Base-by-base conservation (phyloP, 139 green algal species). In the Volvox africanus region DNA sequence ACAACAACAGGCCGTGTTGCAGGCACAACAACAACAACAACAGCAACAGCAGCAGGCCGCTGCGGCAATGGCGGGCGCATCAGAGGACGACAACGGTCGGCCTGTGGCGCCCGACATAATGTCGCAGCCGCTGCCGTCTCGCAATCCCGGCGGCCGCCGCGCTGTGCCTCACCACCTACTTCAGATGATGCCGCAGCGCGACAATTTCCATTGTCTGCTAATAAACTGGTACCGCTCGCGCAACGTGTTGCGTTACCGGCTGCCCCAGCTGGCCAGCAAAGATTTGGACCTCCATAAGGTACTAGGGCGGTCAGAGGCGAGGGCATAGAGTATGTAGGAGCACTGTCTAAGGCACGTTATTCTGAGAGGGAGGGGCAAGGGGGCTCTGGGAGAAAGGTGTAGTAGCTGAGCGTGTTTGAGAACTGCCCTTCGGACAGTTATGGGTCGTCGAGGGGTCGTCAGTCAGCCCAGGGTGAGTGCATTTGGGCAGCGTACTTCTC, bases 221-320 rank as follows among this genome's bases (percentile, higher is more conserved):
- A 87, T 86, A 55, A 96, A 96, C 90, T 94, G 93, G 92, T 97
- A 95, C 90, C 92, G 94, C 61, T 89, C 81, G 20, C 92, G 94
- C 16, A 71, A 94, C 26, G 92, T 94, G 75, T 91, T 94, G 71
- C 93, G 93, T 61, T 98, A 96, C 92, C 96, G 96, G 88, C 88
- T 95, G 28, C 95, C 96, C 61, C 93, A 92, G n/a, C 97, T 97
- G 88, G 93, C 94, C 19, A 89, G 95, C 30, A 88, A 89, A 61
- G 96, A 98, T 69, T 90, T 98, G 30, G 95, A 98, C 92, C 91
- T 98, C 55, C 91, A 95, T 86, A 94, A 86, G 78, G 95, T 97
- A 85, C 87, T 92, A 30, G 18, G 11, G 6, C 65, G 5, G 65
- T 55, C 44, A 55, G 44, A 55, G 44, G 44, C 44, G 44, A 55